A percentile compares a stretch with the other conserved stretches of the same genome.
Evolutionary conservation across 805 yeast genomes (phyloP).

Genomic region (Kregervanrija pseudodelftensis): DNA sequence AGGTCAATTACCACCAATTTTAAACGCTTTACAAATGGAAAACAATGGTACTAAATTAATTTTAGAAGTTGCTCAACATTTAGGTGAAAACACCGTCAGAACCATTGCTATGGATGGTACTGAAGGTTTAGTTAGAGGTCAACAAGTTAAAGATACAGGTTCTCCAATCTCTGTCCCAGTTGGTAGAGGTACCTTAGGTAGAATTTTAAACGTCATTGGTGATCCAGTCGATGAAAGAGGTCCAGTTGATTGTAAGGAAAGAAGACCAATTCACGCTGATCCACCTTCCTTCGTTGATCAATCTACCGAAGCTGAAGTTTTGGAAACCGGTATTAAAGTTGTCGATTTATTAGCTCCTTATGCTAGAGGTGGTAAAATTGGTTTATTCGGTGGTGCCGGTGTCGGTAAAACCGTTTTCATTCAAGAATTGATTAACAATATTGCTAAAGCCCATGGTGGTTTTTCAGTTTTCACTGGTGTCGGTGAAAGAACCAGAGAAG

Average conservation of each 20-base stretch:
- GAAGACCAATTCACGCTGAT: constrained; percentile 98
- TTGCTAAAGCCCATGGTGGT: constrained; percentile 99
- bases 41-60: constrained; percentile 66
- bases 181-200: constrained; percentile 98
- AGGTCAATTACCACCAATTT: constrained; percentile 94
- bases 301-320: constrained; percentile 95
- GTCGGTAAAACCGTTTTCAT: constrained; percentile 99
- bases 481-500: constrained; percentile 99
- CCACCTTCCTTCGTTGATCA: constrained; percentile 96
- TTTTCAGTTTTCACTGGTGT: constrained; percentile 99
- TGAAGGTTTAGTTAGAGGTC: constrained; percentile 99
- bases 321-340: constrained; percentile 99
- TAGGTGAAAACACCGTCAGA: constrained; percentile 99
- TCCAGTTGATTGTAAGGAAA: constrained; percentile 86
- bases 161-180: constrained; percentile 98
- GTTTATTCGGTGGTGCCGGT: constrained; percentile 99
- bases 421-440: constrained; percentile 99
- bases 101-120: constrained; percentile 99
- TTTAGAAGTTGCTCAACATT: constrained; percentile 98
- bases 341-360: constrained; percentile 98
- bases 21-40: constrained; percentile 90
- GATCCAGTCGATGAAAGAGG: constrained; percentile 99
- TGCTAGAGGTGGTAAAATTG: constrained; percentile 99
- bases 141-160: constrained; percentile 87
- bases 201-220: constrained; percentile 97